Evolutionary conservation across 768 basidiomycete species (phyloP).

Genomic region (Gyrodon lividus): DNA sequence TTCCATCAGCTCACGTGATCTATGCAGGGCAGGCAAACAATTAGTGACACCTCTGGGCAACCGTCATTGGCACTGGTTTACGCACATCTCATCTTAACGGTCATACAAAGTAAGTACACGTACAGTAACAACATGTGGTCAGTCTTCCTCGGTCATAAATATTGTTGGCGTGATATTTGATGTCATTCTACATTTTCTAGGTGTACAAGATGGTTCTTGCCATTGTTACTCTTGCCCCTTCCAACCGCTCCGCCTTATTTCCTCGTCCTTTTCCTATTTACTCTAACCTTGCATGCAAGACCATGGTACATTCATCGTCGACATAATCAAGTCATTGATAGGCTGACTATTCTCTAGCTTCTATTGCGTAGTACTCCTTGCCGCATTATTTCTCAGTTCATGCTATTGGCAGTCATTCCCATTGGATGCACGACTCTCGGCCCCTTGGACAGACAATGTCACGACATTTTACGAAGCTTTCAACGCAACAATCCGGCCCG

Average conservation of each 20-base stretch:
- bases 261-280: constrained; percentile 71
- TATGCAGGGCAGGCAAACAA: not conserved
- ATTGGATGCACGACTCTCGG: constrained; percentile 56
- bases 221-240: constrained; percentile 70
- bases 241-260: constrained; percentile 83
- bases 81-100: not conserved
- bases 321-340: not conserved
- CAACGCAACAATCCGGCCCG: constrained; percentile 42
- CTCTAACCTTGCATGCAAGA: constrained; percentile 75
- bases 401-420: constrained; percentile 89
- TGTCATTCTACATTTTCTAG: constrained; percentile 39
- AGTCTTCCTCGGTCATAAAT: constrained; percentile 23
- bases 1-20: constrained; percentile 22
- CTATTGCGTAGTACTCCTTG: constrained; percentile 81
- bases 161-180: not conserved
- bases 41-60: too few species aligned
- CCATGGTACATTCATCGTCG: constrained; percentile 61
- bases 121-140: constrained; percentile 50
- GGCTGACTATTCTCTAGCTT: constrained; percentile 49
- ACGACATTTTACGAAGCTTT: constrained; percentile 73
- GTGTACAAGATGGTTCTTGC: constrained; percentile 88
- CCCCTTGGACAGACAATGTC: constrained; percentile 67
- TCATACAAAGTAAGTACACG: not conserved
- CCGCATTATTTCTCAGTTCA: constrained; percentile 81
- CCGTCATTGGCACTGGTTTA: not conserved